Percentiles rank a stretch among this genome's conserved stretches.
Conservation (phyloP, 139 green algal species). For the Haematococcus lacustris region DNA sequence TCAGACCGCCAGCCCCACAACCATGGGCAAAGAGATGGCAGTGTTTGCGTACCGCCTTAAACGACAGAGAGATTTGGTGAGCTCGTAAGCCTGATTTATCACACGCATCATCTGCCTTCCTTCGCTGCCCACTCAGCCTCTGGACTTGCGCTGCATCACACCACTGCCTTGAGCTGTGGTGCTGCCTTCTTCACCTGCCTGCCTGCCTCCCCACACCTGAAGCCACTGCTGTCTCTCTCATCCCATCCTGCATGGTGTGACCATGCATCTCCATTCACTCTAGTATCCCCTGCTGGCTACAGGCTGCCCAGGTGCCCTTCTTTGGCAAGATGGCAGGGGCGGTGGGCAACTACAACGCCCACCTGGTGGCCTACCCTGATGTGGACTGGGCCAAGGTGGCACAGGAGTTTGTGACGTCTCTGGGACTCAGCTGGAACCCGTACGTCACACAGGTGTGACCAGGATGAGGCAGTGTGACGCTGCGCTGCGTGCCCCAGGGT, state of each 20-base stretch:
- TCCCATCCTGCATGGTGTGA: too few species aligned
- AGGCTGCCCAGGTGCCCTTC: conserved; percentile 47
- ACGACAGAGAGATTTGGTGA: conserved; percentile 52
- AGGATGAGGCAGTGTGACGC: too few species aligned
- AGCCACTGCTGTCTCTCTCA: too few species aligned
- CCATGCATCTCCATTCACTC: too few species aligned
- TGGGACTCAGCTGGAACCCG: conserved; percentile 79
- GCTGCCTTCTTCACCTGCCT: too few species aligned
- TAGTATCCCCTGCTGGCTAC: too few species aligned
- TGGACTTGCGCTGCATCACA: too few species aligned
- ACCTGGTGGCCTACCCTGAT: conserved; percentile 90
- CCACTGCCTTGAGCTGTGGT: too few species aligned
- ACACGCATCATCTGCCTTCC: too few species aligned
- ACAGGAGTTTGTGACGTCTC: conserved; percentile 37
- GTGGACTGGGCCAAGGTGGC: conserved; percentile 85
- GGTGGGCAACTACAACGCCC: conserved; percentile 99
- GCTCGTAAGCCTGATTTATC: too few species aligned
- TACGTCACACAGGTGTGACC: conserved; percentile 62
- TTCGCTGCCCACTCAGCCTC: too few species aligned
- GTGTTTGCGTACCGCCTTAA: conserved; percentile 81
- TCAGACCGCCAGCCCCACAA: conserved; percentile 94
- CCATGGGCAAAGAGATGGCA: conserved; percentile 98
- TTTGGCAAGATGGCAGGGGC: conserved; percentile 93
- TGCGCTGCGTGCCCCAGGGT: not conserved
- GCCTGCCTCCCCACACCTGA: too few species aligned